Conservation (phyloP, 2,329 filamentous ascomycete species). For the Rhinocladiella similis region DNA sequence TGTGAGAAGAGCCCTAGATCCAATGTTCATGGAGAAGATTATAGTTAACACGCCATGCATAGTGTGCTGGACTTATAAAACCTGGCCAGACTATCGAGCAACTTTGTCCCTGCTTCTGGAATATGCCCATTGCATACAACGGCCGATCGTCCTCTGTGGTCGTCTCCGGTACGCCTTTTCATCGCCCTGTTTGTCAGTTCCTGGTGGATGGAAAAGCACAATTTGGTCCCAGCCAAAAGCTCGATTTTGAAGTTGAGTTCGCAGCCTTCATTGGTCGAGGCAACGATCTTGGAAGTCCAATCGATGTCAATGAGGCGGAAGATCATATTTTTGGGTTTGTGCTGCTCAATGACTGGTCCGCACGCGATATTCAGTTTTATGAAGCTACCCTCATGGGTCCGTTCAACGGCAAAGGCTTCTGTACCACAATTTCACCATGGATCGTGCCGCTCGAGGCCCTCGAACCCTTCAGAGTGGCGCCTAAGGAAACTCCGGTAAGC, state of each 20-base stretch:
- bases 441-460: constrained; percentile 3
- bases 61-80: no score
- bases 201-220: neutral
- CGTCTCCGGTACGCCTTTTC: constrained; percentile 59
- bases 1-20: no score
- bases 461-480: neutral
- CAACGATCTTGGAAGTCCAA: constrained; percentile 57
- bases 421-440: constrained; percentile 14
- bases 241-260: constrained; percentile 79
- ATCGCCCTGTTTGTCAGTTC: neutral
- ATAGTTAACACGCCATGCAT: no score
- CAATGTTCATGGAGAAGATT: no score
- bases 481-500: no score
- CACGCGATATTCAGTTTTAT: constrained; percentile 14
- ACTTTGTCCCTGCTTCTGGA: no score
- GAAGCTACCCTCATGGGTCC: constrained; percentile 12
- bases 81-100: no score
- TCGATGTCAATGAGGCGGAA: constrained; percentile 64
- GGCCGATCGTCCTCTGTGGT: constrained; percentile 68
- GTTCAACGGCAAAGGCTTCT: constrained; percentile 15
- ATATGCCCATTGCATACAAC: constrained; percentile 8
- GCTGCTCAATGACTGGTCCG: constrained; percentile 75
- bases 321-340: constrained; percentile 76
- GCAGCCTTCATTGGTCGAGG: constrained; percentile 69
- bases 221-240: constrained; percentile 62